phyloP scores from a whole-genome alignment of 495 filamentous ascomycete species.

The Xylaria acuta region DNA sequence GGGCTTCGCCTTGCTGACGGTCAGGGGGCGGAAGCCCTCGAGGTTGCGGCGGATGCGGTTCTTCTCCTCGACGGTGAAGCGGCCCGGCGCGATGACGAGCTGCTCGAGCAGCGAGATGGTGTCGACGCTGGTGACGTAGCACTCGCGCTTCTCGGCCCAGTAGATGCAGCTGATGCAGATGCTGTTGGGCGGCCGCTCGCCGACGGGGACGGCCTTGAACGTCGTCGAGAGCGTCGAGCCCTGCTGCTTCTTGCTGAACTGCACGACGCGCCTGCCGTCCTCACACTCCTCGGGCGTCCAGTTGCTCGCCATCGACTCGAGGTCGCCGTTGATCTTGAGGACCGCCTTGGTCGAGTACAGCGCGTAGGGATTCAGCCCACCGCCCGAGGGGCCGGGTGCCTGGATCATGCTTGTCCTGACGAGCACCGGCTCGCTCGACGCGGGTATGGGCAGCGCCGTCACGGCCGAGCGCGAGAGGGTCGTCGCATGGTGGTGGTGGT shows the following conservation, averaged over 20 bases:
- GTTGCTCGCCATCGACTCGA: slow-evolving; percentile 75
- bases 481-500: slow-evolving; percentile 41
- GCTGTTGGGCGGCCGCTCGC: slow-evolving; percentile 74
- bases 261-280: slow-evolving; percentile 78
- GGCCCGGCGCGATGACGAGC: slow-evolving; percentile 69
- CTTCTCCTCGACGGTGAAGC: slow-evolving; percentile 95
- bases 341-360: slow-evolving; percentile 87
- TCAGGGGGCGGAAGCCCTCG: slow-evolving; percentile 87
- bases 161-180: slow-evolving; percentile 90
- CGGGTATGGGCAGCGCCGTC: slow-evolving; percentile 44
- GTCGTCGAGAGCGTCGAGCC: slow-evolving; percentile 74
- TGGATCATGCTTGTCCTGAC: slow-evolving; percentile 86
- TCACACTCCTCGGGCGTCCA: slow-evolving; percentile 84
- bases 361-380: slow-evolving; percentile 77
- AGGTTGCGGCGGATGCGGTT: slow-evolving; percentile 95
- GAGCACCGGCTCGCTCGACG: slow-evolving; percentile 59
- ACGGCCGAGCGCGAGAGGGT: slow-evolving; percentile 47
- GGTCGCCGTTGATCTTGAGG: slow-evolving; percentile 82
- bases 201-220: slow-evolving; percentile 72
- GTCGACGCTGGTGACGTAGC: slow-evolving; percentile 94
- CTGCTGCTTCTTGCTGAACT: slow-evolving; percentile 80
- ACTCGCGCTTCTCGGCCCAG: slow-evolving; percentile 90
- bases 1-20: slow-evolving; percentile 87
- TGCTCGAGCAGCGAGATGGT: slow-evolving; percentile 93
- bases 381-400: slow-evolving; percentile 52